Percentiles rank a stretch among this genome's conserved stretches.
phyloP scores from a whole-genome alignment of 257 asterid genomes.

The Solanum boliviense region DNA sequence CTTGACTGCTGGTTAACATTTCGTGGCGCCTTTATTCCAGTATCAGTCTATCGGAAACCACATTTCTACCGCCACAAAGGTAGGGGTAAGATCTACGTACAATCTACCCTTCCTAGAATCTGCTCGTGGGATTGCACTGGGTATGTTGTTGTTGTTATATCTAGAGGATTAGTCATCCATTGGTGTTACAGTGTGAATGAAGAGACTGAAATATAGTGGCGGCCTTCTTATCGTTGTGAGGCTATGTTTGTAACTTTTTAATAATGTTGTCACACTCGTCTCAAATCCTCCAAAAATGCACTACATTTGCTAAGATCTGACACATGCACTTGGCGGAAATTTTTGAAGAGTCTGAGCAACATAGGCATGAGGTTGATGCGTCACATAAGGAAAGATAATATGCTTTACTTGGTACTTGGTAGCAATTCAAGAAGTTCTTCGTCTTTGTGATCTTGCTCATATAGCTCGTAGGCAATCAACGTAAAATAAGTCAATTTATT shows the following conservation, averaged over 20 bases:
- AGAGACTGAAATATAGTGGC: background rate
- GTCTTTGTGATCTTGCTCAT: background rate
- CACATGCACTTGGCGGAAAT: fast-evolving
- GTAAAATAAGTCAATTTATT: background rate
- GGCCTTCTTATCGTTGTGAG: background rate
- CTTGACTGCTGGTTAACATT: background rate
- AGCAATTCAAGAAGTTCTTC: background rate
- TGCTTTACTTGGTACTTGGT: background rate
- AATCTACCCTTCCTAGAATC: fast-evolving
- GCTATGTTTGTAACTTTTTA: background rate
- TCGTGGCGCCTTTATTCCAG: background rate
- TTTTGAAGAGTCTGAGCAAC: background rate
- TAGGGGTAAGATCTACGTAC: background rate
- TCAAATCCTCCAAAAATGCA: fast-evolving
- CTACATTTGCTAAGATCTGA: background rate
- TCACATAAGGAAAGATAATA: background rate
- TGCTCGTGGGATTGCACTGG: fast-evolving
- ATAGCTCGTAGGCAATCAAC: background rate
- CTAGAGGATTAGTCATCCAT: background rate
- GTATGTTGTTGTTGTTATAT: background rate
- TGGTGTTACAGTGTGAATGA: background rate
- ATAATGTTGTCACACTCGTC: fast-evolving
- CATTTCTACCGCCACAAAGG: background rate
- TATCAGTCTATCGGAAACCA: background rate
- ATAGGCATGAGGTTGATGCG: background rate